phyloP scores from a whole-genome alignment of 805 yeast genomes.

The Peterozyma xylosa region DNA sequence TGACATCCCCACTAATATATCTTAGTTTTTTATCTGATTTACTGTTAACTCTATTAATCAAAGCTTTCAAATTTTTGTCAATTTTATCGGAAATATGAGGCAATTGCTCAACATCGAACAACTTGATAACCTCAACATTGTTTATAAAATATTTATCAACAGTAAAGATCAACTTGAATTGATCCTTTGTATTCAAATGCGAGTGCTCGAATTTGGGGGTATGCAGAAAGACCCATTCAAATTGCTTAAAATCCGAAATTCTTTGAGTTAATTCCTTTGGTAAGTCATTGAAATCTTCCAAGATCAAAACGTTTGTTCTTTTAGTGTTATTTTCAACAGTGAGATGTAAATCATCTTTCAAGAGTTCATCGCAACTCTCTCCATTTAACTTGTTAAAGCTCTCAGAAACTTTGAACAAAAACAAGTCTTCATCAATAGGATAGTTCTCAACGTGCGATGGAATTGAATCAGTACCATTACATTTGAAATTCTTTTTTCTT shows the following conservation, averaged over 20 bases:
- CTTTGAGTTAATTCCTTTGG: conserved; percentile 32
- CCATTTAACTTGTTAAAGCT: conserved; percentile 31
- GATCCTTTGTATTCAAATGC: conserved; percentile 26
- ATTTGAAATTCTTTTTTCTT: conserved; percentile 15
- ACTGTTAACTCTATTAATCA: conserved; percentile 9
- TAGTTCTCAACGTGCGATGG: conserved; percentile 73
- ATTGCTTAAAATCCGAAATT: conserved; percentile 35
- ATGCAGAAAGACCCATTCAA: conserved; percentile 72
- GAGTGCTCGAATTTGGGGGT: conserved; percentile 68
- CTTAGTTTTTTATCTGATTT: conserved; percentile 8
- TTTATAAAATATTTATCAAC: conserved; percentile 44
- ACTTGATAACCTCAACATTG: conserved; percentile 18
- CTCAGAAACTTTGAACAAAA: conserved; percentile 34
- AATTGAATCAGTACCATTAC: conserved; percentile 58
- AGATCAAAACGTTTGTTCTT: conserved; percentile 10
- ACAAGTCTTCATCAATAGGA: conserved; percentile 32
- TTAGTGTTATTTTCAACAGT: too few species aligned
- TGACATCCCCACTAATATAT: conserved; percentile 15
- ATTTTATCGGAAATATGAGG: conserved; percentile 2
- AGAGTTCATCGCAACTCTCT: conserved; percentile 5
- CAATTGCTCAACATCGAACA: neutral
- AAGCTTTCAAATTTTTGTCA: conserved; percentile 10
- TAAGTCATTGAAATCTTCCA: conserved; percentile 17
- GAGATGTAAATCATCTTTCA: neutral
- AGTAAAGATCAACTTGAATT: conserved; percentile 25